Percentiles rank a stretch among this genome's conserved stretches.
Conservation (phyloP, 1,139 yeast species). For the Suhomyces guaymorum region DNA sequence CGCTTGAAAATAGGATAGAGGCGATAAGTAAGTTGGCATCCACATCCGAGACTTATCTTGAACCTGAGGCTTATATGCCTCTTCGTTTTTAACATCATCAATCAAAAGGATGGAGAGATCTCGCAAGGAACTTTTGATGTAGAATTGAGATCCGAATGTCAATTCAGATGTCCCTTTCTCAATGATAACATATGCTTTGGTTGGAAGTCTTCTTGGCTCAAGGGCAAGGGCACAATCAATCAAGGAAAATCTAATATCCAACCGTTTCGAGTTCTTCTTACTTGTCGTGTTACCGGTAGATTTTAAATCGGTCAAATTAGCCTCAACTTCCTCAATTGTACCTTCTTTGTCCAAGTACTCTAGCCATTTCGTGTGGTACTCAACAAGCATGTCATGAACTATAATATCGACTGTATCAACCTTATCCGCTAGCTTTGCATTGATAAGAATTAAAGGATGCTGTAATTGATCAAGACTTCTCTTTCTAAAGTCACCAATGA, state of each 20-base stretch:
- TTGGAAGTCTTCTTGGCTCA: conserved; percentile 56
- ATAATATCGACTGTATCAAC: conserved; percentile 33
- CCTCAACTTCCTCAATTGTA: neutral
- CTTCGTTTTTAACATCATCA: conserved; percentile 51
- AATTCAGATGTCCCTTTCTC: conserved; percentile 56
- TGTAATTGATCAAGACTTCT: conserved; percentile 14
- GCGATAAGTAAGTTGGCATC: conserved; percentile 13
- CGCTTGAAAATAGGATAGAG: conserved; percentile 14
- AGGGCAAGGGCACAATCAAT: conserved; percentile 57
- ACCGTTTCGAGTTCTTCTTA: conserved; percentile 14
- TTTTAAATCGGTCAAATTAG: neutral
- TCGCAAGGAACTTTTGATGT: conserved; percentile 47
- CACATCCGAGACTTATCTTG: conserved; percentile 5
- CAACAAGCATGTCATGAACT: conserved; percentile 46
- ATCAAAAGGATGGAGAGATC: conserved; percentile 50
- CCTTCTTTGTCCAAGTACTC: conserved; percentile 7
- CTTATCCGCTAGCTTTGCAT: conserved; percentile 23
- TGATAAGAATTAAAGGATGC: conserved; percentile 28
- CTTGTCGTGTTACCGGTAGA: no score
- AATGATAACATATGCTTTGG: conserved; percentile 53
- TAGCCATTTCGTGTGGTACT: conserved; percentile 62
- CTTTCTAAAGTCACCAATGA: conserved; percentile 34
- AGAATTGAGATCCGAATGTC: conserved; percentile 33
- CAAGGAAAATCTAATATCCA: conserved; percentile 47
- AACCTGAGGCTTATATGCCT: conserved; percentile 20